phyloP scores from a whole-genome alignment of 129 eudicot species.

The Flaveria sonorensis region DNA sequence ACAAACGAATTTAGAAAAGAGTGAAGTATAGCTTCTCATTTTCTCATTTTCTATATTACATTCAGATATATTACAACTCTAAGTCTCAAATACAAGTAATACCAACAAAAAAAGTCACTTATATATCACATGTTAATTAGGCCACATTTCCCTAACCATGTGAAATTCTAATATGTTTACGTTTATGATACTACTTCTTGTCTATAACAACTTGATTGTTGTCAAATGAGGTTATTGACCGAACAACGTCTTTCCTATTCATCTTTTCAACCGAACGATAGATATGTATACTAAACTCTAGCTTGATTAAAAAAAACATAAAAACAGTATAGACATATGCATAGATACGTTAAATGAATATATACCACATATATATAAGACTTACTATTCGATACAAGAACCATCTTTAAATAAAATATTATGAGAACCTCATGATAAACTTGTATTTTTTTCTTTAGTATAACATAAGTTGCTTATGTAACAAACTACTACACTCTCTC shows the following conservation, averaged over 20 bases:
- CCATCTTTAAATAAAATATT: background rate
- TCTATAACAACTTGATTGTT: background rate
- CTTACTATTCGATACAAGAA: too few species aligned
- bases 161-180: conserved; percentile 19
- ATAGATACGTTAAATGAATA: background rate
- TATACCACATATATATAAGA: background rate
- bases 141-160: conserved; percentile 23
- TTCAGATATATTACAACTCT: background rate
- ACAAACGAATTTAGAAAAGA: too few species aligned
- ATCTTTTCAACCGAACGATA: background rate
- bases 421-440: background rate
- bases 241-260: background rate
- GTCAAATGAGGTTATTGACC: background rate
- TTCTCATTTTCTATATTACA: too few species aligned
- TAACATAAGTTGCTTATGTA: background rate
- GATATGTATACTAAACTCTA: conserved; percentile 15
- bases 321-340: background rate
- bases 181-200: conserved; percentile 14
- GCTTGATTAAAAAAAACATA: background rate
- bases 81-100: background rate
- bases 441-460: too few species aligned
- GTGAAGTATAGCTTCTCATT: too few species aligned
- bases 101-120: conserved; percentile 21
- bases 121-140: conserved; percentile 18
- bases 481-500: background rate